Percentiles rank a stretch among this genome's conserved stretches.
Evolutionary conservation across 805 yeast genomes (phyloP).

Genomic region (Metschnikowia anglica): DNA sequence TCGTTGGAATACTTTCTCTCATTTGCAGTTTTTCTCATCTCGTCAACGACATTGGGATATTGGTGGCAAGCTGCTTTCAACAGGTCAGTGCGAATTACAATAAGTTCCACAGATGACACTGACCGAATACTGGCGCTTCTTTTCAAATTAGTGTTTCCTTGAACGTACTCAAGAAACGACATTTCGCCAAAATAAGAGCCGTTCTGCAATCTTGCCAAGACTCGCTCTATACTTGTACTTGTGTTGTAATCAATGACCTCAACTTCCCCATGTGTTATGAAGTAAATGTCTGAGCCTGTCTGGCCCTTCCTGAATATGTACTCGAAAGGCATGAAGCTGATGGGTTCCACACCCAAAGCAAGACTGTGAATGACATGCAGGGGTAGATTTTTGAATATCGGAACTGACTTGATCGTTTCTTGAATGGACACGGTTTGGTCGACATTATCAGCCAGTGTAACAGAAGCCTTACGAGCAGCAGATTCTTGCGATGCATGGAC

Average conservation of each 20-base stretch:
- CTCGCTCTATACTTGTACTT: slow-evolving; percentile 31
- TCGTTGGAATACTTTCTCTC: slow-evolving; percentile 37
- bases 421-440: slow-evolving; percentile 58
- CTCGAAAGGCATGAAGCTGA: slow-evolving; percentile 53
- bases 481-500: slow-evolving; percentile 13
- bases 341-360: slow-evolving; percentile 62
- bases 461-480: not conserved
- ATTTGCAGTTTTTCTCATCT: slow-evolving; percentile 60
- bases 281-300: slow-evolving; percentile 61
- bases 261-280: slow-evolving; percentile 66
- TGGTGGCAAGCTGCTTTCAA: slow-evolving; percentile 53
- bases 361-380: slow-evolving; percentile 59
- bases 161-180: slow-evolving; percentile 57
- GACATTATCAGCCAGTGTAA: slow-evolving; percentile 32
- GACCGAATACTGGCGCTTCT: slow-evolving; percentile 68
- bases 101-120: slow-evolving; percentile 55
- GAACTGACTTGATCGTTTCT: slow-evolving; percentile 55
- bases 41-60: slow-evolving; percentile 58
- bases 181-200: slow-evolving; percentile 78
- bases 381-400: slow-evolving; percentile 59
- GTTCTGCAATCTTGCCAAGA: slow-evolving; percentile 56
- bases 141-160: slow-evolving; percentile 26
- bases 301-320: slow-evolving; percentile 61
- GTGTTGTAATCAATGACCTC: slow-evolving; percentile 51
- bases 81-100: slow-evolving; percentile 57